These are phyloP conservation scores for Calonectria pseudoreteaudii DNA, from an alignment of 2,329 filamentous ascomycete genomes.

Conservation along the genomic window DNA sequence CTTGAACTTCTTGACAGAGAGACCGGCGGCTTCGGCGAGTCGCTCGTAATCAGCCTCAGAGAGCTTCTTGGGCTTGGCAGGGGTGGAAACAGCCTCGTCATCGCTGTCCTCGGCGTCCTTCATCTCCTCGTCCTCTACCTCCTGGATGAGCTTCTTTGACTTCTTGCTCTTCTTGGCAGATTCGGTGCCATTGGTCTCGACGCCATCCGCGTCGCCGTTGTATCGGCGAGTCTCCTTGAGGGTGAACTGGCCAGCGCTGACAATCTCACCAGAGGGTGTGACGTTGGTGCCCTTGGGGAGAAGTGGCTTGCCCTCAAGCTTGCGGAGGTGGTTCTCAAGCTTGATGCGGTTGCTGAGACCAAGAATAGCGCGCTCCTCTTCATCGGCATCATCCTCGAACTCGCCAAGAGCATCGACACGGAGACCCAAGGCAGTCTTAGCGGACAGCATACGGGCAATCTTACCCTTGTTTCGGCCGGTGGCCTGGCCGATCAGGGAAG, in stretches of 20 bases:
- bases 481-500: conserved; percentile 94
- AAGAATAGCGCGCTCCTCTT: conserved; percentile 88
- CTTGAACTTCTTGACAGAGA: conserved; percentile 82
- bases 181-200: conserved; percentile 61
- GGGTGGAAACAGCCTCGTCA: conserved; percentile 47
- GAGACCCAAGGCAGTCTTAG: conserved; percentile 92
- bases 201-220: conserved; percentile 91
- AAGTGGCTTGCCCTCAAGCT: conserved; percentile 90
- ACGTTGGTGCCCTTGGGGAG: conserved; percentile 81
- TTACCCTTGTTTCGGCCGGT: conserved; percentile 99
- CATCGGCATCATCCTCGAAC: conserved; percentile 76
- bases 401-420: conserved; percentile 83
- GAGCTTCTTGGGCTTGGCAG: conserved; percentile 56
- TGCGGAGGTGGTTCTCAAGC: conserved; percentile 81
- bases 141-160: conserved; percentile 56
- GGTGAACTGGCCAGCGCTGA: conserved; percentile 82
- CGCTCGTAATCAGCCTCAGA: conserved; percentile 69
- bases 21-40: conserved; percentile 73
- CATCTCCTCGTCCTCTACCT: conserved; percentile 58
- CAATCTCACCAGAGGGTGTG: conserved; percentile 76
- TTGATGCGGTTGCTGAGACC: conserved; percentile 79
- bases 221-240: conserved; percentile 95
- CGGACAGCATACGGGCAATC: conserved; percentile 94
- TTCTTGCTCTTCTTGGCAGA: conserved; percentile 50
- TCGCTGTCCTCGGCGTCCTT: conserved; percentile 55